phyloP scores from a whole-genome alignment of 164 flowering plant species.

The Cinnamomum micranthum region DNA sequence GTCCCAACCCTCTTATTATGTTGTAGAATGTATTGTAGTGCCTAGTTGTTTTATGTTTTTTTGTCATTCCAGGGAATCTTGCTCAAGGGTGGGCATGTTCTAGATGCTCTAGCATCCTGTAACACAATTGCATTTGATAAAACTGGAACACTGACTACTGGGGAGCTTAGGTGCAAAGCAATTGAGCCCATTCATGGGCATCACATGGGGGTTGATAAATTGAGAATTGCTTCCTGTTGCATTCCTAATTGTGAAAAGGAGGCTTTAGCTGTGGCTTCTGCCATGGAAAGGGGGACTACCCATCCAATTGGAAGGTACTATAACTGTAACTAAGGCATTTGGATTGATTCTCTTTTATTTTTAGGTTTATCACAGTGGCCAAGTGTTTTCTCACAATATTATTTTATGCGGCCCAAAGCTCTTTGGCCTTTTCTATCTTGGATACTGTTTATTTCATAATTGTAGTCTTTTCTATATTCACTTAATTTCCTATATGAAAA shows the following conservation, averaged over 20 bases:
- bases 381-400: no score
- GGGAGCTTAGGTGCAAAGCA: conserved; percentile 82
- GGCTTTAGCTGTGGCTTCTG: conserved; percentile 99
- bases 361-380: background rate
- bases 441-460: background rate
- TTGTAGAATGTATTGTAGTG: no score
- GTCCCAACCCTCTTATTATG: no score
- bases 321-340: background rate
- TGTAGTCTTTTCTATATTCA: no score
- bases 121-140: conserved; percentile 94
- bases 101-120: conserved; percentile 93
- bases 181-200: conserved; percentile 97
- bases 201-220: conserved; percentile 17
- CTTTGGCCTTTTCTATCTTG: background rate
- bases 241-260: conserved; percentile 89
- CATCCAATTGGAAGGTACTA: conserved; percentile 99
- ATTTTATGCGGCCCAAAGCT: background rate
- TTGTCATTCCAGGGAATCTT: conserved; percentile 67
- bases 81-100: conserved; percentile 94
- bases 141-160: conserved; percentile 97
- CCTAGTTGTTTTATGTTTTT: background rate
- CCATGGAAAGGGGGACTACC: conserved; percentile 98
- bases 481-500: no score
- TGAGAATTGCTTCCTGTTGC: conserved; percentile 55
- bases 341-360: background rate